A percentile compares a stretch with the other conserved stretches of the same genome.
phyloP scores from a whole-genome alignment of 345 rosid species.

The Eucalyptus marginata region DNA sequence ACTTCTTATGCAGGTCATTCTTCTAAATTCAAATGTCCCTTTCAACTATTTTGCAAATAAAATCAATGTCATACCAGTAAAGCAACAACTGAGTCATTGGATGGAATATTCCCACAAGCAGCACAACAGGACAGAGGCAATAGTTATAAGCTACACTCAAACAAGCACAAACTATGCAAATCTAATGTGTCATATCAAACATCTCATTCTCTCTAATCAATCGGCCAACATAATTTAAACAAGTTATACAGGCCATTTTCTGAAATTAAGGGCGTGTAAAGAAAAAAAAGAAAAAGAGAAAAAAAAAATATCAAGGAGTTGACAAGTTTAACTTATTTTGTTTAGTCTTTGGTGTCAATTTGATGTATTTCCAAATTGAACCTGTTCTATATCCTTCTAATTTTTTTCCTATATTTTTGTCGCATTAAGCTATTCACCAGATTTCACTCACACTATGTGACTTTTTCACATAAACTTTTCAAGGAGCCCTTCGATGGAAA shows the following conservation, averaged over 20 bases:
- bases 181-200: not conserved
- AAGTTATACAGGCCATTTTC: not conserved
- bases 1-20: not conserved
- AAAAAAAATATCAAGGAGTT: too few species aligned
- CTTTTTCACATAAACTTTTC: not conserved
- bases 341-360: not conserved
- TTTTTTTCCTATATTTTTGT: not conserved
- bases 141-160: not conserved
- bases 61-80: not conserved
- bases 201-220: not conserved
- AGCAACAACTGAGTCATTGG: not conserved
- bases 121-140: too few species aligned
- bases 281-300: not conserved
- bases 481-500: not conserved
- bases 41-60: not conserved
- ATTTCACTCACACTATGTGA: not conserved
- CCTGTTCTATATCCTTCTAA: not conserved
- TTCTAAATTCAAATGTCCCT: not conserved
- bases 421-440: not conserved
- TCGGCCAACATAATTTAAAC: not conserved
- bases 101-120: too few species aligned
- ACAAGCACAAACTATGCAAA: not conserved
- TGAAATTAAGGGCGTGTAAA: not conserved
- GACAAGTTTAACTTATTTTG: not conserved
- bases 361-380: not conserved